Conservation (phyloP, 2,329 filamentous ascomycete species). For the Tympanopsis confertula region DNA sequence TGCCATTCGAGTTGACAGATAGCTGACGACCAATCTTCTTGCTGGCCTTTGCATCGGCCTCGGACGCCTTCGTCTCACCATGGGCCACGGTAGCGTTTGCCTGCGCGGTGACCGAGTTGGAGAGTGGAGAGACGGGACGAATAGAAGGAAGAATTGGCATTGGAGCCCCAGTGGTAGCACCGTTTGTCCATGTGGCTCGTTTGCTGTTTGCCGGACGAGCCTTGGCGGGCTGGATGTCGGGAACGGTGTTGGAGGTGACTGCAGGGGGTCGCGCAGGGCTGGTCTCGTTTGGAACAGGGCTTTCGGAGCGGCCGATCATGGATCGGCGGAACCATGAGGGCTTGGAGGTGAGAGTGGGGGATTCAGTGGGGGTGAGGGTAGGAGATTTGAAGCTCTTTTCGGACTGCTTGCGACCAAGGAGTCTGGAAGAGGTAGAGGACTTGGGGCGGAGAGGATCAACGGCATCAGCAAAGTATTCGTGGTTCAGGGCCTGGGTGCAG, state of each 20-base stretch:
- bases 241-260: conserved; percentile 8
- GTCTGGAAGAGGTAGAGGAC: conserved; percentile 71
- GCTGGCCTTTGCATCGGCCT: conserved; percentile 44
- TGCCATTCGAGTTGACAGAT: conserved; percentile 73
- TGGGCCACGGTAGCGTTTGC: conserved; percentile 35
- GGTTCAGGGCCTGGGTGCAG: conserved; percentile 82
- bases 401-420: conserved; percentile 82
- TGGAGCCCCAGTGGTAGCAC: conserved; percentile 77
- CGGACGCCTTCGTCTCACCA: conserved; percentile 1
- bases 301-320: conserved; percentile 69
- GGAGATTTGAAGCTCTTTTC: conserved; percentile 58
- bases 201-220: conserved; percentile 52
- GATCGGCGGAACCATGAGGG: conserved; percentile 96
- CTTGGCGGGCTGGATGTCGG: conserved; percentile 20
- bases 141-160: conserved; percentile 96
- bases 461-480: conserved; percentile 89
- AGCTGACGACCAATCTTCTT: conserved; percentile 95
- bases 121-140: conserved; percentile 88
- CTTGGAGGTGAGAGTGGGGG: conserved; percentile 59
- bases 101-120: conserved; percentile 82
- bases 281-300: conserved; percentile 27
- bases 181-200: conserved; percentile 87
- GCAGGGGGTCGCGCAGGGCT: conserved; percentile 14
- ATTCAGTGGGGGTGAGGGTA: conserved; percentile 36
- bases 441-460: conserved; percentile 87